These are phyloP conservation scores for Yarrowia phangngaensis DNA, from an alignment of 805 yeast genomes.

Conservation along the genomic window DNA sequence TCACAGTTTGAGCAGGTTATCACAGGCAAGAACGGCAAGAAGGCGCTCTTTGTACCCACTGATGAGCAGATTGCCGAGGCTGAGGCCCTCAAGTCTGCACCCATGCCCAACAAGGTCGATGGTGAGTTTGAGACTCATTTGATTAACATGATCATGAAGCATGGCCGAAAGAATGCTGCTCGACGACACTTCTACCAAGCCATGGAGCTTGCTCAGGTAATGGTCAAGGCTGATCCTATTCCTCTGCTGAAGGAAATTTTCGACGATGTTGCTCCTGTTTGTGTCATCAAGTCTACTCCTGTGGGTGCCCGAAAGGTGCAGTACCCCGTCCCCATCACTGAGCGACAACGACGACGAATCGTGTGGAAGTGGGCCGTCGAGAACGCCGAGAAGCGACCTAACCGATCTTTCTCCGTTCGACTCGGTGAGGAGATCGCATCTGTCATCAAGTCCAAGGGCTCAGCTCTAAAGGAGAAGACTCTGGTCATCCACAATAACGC, in stretches of 20 bases:
- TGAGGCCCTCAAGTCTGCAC: conserved; percentile 47
- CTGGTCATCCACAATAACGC: conserved; percentile 81
- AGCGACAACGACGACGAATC: conserved; percentile 76
- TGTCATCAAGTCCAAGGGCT: conserved; percentile 71
- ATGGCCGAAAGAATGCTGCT: conserved; percentile 83
- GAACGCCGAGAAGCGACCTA: conserved; percentile 72
- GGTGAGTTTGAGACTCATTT: conserved; percentile 66
- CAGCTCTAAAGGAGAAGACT: conserved; percentile 74
- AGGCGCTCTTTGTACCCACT: conserved; percentile 44
- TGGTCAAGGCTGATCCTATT: conserved; percentile 75
- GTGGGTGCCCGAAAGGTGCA: conserved; percentile 79
- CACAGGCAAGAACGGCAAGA: conserved; percentile 13
- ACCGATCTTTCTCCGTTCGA: conserved; percentile 79
- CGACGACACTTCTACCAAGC: conserved; percentile 70
- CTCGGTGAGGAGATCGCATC: conserved; percentile 83
- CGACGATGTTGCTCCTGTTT: conserved; percentile 77
- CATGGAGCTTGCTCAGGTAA: conserved; percentile 69
- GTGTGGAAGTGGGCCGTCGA: conserved; percentile 91
- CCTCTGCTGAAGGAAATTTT: conserved; percentile 66
- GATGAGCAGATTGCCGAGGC: conserved; percentile 60
- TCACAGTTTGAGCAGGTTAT: conserved; percentile 11
- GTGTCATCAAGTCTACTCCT: conserved; percentile 62
- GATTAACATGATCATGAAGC: conserved; percentile 84
- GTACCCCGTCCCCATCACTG: conserved; percentile 78
- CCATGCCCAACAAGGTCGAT: conserved; percentile 61